phyloP scores from a whole-genome alignment of 495 filamentous ascomycete species.

The Xylaria cubensis region DNA sequence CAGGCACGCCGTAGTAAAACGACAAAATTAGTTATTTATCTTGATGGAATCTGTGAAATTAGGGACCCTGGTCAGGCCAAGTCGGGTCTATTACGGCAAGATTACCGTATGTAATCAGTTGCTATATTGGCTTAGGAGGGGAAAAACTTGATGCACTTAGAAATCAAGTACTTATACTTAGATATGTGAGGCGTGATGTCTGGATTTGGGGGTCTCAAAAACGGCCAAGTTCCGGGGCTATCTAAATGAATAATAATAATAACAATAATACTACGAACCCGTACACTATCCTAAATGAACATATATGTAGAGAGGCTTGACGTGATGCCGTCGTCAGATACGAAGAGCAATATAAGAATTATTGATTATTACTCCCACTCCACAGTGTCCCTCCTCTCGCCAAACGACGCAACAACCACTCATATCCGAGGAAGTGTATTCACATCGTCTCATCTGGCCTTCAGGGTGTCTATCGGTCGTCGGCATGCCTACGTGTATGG shows the following conservation, averaged over 20 bases:
- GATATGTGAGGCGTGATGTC: not conserved
- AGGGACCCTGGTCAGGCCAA: not conserved
- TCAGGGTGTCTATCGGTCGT: constrained; percentile 10
- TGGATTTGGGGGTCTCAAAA: not conserved
- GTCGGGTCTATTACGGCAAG: constrained; percentile 19
- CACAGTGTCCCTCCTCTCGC: constrained; percentile 14
- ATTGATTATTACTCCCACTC: constrained; percentile 27
- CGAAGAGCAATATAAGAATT: constrained; percentile 26
- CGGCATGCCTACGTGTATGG: constrained; percentile 23
- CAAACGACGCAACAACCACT: constrained; percentile 6
- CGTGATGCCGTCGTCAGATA: constrained; percentile 26
- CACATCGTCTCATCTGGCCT: constrained; percentile 14
- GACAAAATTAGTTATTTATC: not conserved
- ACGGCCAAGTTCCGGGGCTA: constrained; percentile 1
- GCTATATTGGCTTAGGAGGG: constrained; percentile 9
- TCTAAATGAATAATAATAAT: constrained; percentile 18
- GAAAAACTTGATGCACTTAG: not conserved
- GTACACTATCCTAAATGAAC: not conserved
- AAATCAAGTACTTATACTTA: not conserved
- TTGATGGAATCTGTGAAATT: not conserved
- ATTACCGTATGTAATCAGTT: not conserved
- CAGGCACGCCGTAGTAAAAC: constrained; percentile 1
- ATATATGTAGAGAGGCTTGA: not conserved
- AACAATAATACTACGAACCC: too few species aligned
- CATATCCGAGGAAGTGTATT: not conserved